Evolutionary conservation across 257 asterid species (phyloP), one percentile per base, ranked within the genome.

Genomic region (Solanum ahanhuiri): DNA sequence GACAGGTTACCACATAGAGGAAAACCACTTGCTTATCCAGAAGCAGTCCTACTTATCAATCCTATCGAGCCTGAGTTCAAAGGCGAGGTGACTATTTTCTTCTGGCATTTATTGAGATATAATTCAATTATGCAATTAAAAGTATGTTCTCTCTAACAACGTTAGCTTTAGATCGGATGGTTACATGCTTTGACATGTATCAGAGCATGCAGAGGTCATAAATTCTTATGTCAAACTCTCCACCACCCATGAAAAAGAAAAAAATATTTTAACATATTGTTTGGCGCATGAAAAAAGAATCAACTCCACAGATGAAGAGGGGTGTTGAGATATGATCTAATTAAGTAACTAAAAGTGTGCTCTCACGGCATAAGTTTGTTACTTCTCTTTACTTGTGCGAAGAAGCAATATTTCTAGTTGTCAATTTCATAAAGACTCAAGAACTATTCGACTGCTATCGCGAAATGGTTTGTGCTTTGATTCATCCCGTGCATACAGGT

Each of bases 21-120:
- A 70, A 93, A 92, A 79, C 86, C 87, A 22, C 93, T 95, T 64
- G 97, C 91, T 83, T 95, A 95, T 84, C 94, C 94, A 0, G 98
- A 95, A 92, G 98, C 98, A 15, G 98, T 95, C 86, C 94, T 93
- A 18, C 96, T 95, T 85, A 91, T 92, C 58, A 86, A 94, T 85
- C 98, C 98, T 0, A 69, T 93, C 28, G 97, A 95, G 72, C 95
- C 95, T 22, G 92, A 93, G 71, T 93, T 95, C 39, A 89, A 87
- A 91, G 98, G 98, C 85, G 97, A 95, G 90, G 98, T 95, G 86
- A 35, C 73, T 87, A 37, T 23, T 72, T 43, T 22, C 28, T 86
- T 25, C 12, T 14, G 3, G 22, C 10, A 33, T 51, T 64, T 39
- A 6, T 10, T 66, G 25, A 39, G 3, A 37, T 37, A 37, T 11